These are phyloP conservation scores for Serendipita sp. DNA, from an alignment of 1,284 basidiomycete species.

Conservation along the genomic window DNA sequence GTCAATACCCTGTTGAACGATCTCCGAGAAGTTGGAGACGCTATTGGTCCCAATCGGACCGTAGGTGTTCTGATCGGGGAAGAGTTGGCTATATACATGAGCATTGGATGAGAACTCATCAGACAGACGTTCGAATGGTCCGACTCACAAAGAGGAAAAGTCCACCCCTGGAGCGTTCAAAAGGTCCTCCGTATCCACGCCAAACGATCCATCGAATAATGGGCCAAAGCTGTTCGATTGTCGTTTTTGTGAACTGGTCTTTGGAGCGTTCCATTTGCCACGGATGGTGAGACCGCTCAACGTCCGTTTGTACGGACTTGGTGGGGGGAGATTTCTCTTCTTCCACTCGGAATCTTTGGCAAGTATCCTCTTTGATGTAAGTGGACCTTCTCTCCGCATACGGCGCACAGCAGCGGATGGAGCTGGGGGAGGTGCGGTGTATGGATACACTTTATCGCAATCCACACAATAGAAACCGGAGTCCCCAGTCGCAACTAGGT, in stretches of 20 bases:
- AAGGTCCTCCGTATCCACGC: constrained; percentile 57
- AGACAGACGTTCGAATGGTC: constrained; percentile 4
- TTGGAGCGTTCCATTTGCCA: constrained; percentile 1
- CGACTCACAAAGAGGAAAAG: constrained; percentile 34
- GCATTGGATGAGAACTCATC: neutral
- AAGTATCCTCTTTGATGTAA: constrained; percentile 21
- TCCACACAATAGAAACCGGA: constrained; percentile 41
- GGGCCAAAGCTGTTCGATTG: constrained; percentile 31
- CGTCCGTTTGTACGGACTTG: neutral
- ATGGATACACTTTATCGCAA: constrained; percentile 42
- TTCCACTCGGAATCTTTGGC: constrained; percentile 18
- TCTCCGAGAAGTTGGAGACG: constrained; percentile 36
- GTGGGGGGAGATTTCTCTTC: constrained; percentile 17
- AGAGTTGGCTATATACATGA: constrained; percentile 28
- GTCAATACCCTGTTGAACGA: constrained; percentile 31
- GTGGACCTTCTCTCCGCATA: neutral
- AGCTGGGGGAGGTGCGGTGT: constrained; percentile 22
- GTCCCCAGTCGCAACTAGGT: constrained; percentile 48
- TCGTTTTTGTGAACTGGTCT: constrained; percentile 18
- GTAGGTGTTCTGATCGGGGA: constrained; percentile 51
- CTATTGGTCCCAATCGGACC: constrained; percentile 28
- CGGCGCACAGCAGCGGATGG: constrained; percentile 27
- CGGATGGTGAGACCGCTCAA: neutral
- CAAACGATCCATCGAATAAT: constrained; percentile 41
- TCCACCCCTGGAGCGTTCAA: constrained; percentile 39